Evolutionary conservation across 2,329 filamentous ascomycete genomes (phyloP), one percentile per base, ranked within the genome.

Genomic region (Botrytis elliptica): DNA sequence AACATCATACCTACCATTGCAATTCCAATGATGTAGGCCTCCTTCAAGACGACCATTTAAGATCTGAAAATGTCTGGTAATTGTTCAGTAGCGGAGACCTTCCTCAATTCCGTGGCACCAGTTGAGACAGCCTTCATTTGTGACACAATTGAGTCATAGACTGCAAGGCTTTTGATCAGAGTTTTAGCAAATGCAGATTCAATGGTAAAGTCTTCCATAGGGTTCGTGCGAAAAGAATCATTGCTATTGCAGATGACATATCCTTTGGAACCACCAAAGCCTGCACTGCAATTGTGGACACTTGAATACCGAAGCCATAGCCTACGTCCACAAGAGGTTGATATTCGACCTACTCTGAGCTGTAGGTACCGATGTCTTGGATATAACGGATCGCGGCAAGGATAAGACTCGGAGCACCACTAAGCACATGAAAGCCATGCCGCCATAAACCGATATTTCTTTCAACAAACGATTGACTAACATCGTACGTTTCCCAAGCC

Each of bases 391-490:
- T 25, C 42, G 60, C 36, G 38, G 8, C 38, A 7, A 22, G 4
- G 16, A 25, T 49, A 29, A 36, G 10, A 18, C 29, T 9, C 5
- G 16, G 20, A 20, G 29, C 42, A 33, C 42, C 20, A 66, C 18
- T 66, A 22, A 36, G 80, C 80, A 20, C 78, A 79, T n/a, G 82
- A 82, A 42, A 38, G 83, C 77, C 80, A 74, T 73, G 82, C 81
- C n/a, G 6, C 10, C 12, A 33, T 52, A 14, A 87, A 81, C 49
- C 83, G 1, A 40, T 10, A 42, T 8, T 20, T 71, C 38, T 33
- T n/a, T 36, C 6, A 65, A 40, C 25, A 64, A 36, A 22, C 22
- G 3, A n/a, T 33, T 42, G 25, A 14, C 20, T 18, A 29, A n/a
- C 22, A 71, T 4, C 12, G 29, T 20, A 29, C 5, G 1, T 38